Evolutionary conservation across 208 protist species (phyloP).

Genomic region (Cochliopodium minus): DNA sequence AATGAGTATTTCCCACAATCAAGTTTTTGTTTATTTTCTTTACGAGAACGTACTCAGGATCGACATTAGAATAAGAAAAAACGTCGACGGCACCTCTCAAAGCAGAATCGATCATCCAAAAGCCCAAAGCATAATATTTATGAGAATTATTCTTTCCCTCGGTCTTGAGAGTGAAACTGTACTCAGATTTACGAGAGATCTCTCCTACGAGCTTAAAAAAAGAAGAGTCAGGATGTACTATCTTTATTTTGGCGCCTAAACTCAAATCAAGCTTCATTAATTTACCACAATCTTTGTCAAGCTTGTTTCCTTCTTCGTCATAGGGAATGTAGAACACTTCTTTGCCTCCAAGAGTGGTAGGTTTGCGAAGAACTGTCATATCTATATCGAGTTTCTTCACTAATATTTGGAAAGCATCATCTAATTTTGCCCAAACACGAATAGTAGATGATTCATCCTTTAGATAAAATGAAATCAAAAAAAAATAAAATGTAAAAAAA

Average conservation of each 20-base stretch:
- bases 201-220: neutral
- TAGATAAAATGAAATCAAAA: too few relatives aligned
- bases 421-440: conserved; percentile 17
- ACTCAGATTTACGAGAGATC: neutral
- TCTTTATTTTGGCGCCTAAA: neutral
- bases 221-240: neutral
- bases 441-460: conserved; percentile 14
- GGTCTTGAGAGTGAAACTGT: neutral
- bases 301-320: neutral
- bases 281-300: neutral
- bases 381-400: conserved; percentile 4
- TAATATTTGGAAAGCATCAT: conserved; percentile 13
- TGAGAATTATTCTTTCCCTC: neutral
- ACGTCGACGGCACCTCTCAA: neutral
- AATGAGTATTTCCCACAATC: too few relatives aligned
- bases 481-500: too few relatives aligned
- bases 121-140: neutral
- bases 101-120: neutral
- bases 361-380: neutral
- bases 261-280: neutral
- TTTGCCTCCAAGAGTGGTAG: neutral
- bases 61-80: too few relatives aligned
- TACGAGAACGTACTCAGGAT: too few relatives aligned
- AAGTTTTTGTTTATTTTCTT: too few relatives aligned
- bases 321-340: conserved; percentile 16